phyloP scores from a whole-genome alignment of 306 rosid species.

The Pueraria montana region DNA sequence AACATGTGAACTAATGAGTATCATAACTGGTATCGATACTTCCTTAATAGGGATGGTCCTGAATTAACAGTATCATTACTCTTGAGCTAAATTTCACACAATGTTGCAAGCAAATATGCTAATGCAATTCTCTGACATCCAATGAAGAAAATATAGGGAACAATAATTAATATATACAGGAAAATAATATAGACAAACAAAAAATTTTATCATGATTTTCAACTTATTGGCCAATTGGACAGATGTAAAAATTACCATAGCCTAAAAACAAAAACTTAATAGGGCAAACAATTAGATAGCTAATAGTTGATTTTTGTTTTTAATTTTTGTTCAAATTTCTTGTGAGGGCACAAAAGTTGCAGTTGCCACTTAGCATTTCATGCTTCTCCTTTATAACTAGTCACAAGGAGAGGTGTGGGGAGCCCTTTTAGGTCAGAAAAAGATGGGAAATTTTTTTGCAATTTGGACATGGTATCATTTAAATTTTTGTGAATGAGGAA shows the following conservation, averaged over 20 bases:
- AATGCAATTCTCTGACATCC: conserved; percentile 81
- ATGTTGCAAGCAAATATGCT: conserved; percentile 79
- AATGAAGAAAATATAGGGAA: conserved; percentile 33
- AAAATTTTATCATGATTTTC: not conserved
- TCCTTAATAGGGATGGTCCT: conserved; percentile 68
- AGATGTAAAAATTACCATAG: not conserved
- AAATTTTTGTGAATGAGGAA: too few relatives aligned
- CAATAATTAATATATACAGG: not conserved
- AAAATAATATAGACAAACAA: not conserved
- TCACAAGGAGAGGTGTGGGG: not conserved
- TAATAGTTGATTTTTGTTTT: not conserved
- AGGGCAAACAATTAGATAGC: not conserved
- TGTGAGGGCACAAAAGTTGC: not conserved
- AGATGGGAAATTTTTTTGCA: too few relatives aligned
- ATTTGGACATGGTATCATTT: too few relatives aligned
- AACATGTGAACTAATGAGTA: too few relatives aligned
- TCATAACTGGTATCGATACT: conserved; percentile 78
- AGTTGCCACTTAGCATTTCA: not conserved
- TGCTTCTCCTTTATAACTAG: not conserved
- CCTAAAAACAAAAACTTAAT: not conserved
- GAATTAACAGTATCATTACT: conserved; percentile 65
- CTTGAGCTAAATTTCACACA: conserved; percentile 96
- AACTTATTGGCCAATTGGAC: conserved; percentile 14
- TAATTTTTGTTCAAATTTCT: conserved; percentile 19
- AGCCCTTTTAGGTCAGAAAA: too few relatives aligned